Evolutionary conservation across 495 filamentous ascomycete genomes (phyloP).

Genomic region (Aspergillus coremiiformis): DNA sequence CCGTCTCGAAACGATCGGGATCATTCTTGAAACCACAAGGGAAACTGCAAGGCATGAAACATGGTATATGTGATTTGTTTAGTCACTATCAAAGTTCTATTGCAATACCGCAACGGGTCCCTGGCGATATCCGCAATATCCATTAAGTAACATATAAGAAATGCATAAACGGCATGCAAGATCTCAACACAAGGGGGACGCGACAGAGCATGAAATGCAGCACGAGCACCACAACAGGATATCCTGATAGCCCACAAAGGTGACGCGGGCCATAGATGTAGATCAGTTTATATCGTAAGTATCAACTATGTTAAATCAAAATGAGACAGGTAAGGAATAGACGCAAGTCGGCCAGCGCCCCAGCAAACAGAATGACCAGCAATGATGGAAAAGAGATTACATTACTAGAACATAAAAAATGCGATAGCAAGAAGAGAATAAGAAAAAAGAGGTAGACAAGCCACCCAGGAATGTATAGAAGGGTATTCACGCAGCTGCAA

Average conservation of each 20-base stretch:
- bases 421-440: neutral
- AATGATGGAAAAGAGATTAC: constrained; percentile 18
- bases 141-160: neutral
- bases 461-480: constrained; percentile 19
- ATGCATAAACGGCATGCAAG: neutral
- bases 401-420: constrained; percentile 7
- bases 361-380: neutral
- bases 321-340: constrained; percentile 4
- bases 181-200: neutral
- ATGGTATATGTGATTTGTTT: neutral
- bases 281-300: neutral
- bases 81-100: neutral
- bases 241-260: neutral
- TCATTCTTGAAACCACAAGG: no score
- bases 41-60: neutral
- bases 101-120: neutral
- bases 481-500: constrained; percentile 22
- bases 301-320: neutral
- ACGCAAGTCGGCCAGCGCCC: constrained; percentile 14
- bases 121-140: neutral
- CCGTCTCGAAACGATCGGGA: no score
- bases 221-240: neutral
- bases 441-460: constrained; percentile 5
- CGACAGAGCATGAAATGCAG: neutral
- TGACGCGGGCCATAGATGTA: neutral